A percentile compares a stretch with the other conserved stretches of the same genome.
phyloP scores from a whole-genome alignment of 2,329 filamentous ascomycete genomes.

The Falciphora oryzae region DNA sequence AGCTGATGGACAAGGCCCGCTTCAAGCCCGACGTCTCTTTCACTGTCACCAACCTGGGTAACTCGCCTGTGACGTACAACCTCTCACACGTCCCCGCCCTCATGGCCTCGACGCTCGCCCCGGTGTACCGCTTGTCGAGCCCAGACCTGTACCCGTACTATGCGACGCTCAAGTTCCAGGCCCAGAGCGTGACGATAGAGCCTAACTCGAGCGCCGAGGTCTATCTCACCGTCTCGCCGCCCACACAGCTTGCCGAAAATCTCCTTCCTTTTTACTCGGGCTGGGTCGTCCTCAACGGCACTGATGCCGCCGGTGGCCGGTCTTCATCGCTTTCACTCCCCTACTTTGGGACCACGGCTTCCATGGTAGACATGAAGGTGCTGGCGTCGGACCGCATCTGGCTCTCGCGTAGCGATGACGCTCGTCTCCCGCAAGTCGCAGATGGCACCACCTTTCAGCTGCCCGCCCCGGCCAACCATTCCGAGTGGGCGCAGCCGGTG shows the following conservation, averaged over 20 bases:
- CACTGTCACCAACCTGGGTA: slow-evolving; percentile 20
- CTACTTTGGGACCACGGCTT: slow-evolving; percentile 54
- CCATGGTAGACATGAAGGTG: slow-evolving; percentile 61
- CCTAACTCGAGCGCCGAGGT: slow-evolving; percentile 20
- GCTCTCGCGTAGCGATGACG: not conserved
- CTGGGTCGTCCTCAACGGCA: slow-evolving; percentile 33
- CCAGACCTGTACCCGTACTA: not conserved
- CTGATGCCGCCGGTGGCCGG: slow-evolving; percentile 19
- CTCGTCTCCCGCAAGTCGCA: too few relatives aligned
- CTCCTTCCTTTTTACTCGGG: slow-evolving; percentile 37
- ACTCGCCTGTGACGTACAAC: slow-evolving; percentile 28
- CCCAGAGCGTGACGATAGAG: slow-evolving; percentile 9
- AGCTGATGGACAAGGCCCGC: slow-evolving; percentile 30
- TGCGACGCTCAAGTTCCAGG: slow-evolving; percentile 8
- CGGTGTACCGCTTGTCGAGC: slow-evolving; percentile 6
- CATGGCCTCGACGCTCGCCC: slow-evolving; percentile 30
- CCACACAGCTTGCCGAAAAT: slow-evolving; percentile 13
- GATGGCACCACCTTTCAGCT: slow-evolving; percentile 2
- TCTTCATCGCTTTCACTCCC: slow-evolving; percentile 28
- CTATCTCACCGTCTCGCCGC: slow-evolving; percentile 22
- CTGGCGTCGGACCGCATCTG: slow-evolving; percentile 45
- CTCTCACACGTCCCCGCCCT: slow-evolving; percentile 29
- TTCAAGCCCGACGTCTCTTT: slow-evolving; percentile 28
- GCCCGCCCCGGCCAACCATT: not conserved
- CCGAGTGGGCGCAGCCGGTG: not conserved